Base-by-base conservation (phyloP, 306 rosid species). In the Acacia crassicarpa region DNA sequence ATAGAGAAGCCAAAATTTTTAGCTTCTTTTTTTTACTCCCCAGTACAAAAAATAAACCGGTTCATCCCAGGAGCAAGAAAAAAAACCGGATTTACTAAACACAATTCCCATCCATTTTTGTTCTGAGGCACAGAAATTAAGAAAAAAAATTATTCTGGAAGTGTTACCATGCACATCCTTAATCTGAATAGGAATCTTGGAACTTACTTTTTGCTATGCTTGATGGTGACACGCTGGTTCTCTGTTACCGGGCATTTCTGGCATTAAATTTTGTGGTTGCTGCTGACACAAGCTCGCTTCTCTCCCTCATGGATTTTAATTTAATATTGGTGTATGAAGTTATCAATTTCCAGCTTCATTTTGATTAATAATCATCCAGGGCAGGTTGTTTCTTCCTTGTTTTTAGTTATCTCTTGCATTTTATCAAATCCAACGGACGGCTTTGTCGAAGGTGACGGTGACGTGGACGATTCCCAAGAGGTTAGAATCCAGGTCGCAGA, bases 201-300 rank as follows among this genome's bases (percentile, higher is more conserved):
- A 27, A 51, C 27, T 27, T 49, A 33, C 16, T 61, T 61, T 61
- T 61, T 4, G 16, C 2, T 72, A 48, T 16, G 17, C 54, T 44
- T 72, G 76, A 72, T 23, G 61, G 25, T 25, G 76, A 72, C 76
- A 25, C 41, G 59, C 23, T 72, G 43, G 76, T 46, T 46, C 58
- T 11, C 9, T 25, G 76, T 72, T 61, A 72, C 76, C 76, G 30
- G 23, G 41, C 76, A 72, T 32, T 72, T 25, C 41, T 17, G 2
- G 8, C 5, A 6, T 71, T 23, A 15, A 43, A 43, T 23, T 25
- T 71, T 25, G 59, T 25, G 59, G 76, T 25, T 45, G 76, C 76
- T 72, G 59, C 76, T 72, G 59, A 72, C 76, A 15, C 56, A n/a
- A 22, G 6, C 38, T 43, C 38, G 14, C 75, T 10, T 58, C 4